Percentiles rank a stretch among this genome's conserved stretches.
Conservation (phyloP, 1,284 basidiomycete genomes). For the Pyrrhoderma noxium region DNA sequence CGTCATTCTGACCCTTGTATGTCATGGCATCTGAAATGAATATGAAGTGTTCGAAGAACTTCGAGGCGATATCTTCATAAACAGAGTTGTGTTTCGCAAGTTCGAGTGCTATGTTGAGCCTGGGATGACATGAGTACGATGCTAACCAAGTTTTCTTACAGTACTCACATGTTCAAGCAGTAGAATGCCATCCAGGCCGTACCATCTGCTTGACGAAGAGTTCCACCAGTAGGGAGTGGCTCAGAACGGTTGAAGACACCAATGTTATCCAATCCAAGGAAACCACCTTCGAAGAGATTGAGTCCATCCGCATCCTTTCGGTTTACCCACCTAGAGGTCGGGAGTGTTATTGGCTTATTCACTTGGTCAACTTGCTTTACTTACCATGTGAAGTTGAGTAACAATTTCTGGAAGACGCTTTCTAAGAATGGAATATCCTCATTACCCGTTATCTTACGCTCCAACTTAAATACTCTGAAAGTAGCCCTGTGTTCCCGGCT, state of each 20-base stretch:
- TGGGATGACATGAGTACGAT: conserved; percentile 26
- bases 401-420: conserved; percentile 94
- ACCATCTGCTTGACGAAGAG: conserved; percentile 91
- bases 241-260: conserved; percentile 98
- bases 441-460: conserved; percentile 86
- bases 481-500: conserved; percentile 57
- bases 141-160: conserved; percentile 3
- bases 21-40: conserved; percentile 99
- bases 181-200: conserved; percentile 99
- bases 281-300: conserved; percentile 97
- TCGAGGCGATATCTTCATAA: conserved; percentile 99
- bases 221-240: conserved; percentile 88
- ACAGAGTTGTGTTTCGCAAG: conserved; percentile 95
- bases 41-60: conserved; percentile 96
- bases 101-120: conserved; percentile 95
- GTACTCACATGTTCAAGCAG: conserved; percentile 81
- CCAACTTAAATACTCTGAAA: conserved; percentile 97
- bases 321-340: conserved; percentile 81
- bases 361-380: conserved; percentile 22
- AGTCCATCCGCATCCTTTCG: conserved; percentile 92
- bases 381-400: conserved; percentile 95
- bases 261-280: conserved; percentile 97
- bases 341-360: conserved; percentile 13
- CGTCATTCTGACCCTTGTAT: conserved; percentile 69
- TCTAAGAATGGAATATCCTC: conserved; percentile 93